Conservation (phyloP, 441 rosid genomes). For the Francoa sonchifolia region DNA sequence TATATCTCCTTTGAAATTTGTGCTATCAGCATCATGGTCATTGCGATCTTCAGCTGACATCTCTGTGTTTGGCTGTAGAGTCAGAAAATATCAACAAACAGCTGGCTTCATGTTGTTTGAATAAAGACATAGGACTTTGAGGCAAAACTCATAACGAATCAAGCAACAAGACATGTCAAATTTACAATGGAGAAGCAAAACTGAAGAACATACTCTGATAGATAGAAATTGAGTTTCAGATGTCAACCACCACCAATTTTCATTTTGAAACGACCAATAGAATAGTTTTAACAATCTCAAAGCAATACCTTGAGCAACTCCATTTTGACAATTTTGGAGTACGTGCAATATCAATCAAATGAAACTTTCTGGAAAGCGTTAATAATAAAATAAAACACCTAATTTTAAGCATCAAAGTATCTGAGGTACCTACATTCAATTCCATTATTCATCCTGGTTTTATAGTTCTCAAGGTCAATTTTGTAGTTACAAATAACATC, state of each 20-base stretch:
- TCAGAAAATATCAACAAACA: conserved; percentile 11
- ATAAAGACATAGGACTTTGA: not conserved
- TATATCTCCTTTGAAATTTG: conserved; percentile 53
- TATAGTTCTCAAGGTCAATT: not conserved
- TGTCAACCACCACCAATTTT: too few relatives aligned
- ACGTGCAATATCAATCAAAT: too few relatives aligned
- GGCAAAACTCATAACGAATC: conserved; percentile 8
- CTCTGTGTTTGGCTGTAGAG: conserved; percentile 32
- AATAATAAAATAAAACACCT: too few relatives aligned
- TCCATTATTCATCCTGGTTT: not conserved
- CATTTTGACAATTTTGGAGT: too few relatives aligned
- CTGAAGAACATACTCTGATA: not conserved
- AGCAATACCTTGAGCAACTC: too few relatives aligned
- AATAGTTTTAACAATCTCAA: too few relatives aligned
- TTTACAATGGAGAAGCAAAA: conserved; percentile 1
- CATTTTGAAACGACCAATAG: too few relatives aligned
- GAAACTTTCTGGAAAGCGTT: too few relatives aligned
- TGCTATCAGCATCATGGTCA: conserved; percentile 26
- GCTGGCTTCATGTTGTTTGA: not conserved
- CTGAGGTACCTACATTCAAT: not conserved
- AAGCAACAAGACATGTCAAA: conserved; percentile 9
- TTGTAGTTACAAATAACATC: not conserved
- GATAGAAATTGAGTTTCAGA: too few relatives aligned
- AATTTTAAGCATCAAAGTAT: not conserved
- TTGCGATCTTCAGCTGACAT: conserved; percentile 23